Evolutionary conservation across 2,329 filamentous ascomycete species (phyloP), one percentile per base, ranked within the genome.

Genomic region (Triangularia verruculosa): DNA sequence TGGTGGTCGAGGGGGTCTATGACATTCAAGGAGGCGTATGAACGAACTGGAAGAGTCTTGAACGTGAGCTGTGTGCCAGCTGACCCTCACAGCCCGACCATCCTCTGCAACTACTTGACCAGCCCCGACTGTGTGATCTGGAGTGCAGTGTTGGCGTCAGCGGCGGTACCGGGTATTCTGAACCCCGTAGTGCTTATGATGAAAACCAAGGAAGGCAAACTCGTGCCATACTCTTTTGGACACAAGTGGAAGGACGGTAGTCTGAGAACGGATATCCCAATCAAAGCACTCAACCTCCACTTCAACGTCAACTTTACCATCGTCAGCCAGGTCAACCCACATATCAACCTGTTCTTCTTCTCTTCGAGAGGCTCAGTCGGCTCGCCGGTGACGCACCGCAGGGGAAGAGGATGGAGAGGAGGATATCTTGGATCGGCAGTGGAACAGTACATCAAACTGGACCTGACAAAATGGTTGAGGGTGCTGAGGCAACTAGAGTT

Each of bases 191-290:
- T 99, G 1, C 86, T 99, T 7, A 91, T 92, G 81, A 93, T 97
- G 82, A 97, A 96, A 79, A 90, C 85, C 60, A 82, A 83, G 17
- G 86, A 93, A 64, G 93, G 93, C 1, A 87, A 82, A 1, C 81
- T 99, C 3, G 86, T 87, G 0, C 95, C 95, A 0, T 99, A 97
- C 76, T 96, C 92, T 0, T 99, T 99, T 73, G 95, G 95, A 0
- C 93, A 98, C 80, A 98, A 98, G 78, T 99, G 95, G 95, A 99
- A 99, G 77, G 95, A 99, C 74, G 95, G 95, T 60, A 95, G 90
- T 70, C 79, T 99, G 61, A 86, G 95, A 39, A 99, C 95, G 1
- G 95, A 99, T 72, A 97, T 99, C 27, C 95, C 95, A 0, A 86
- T 99, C 72, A 95, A 94, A 76, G 90, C 93, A 1, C 83, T 99